Conservation (phyloP, 768 basidiomycete genomes). For the Psilocybe tampanensis region DNA sequence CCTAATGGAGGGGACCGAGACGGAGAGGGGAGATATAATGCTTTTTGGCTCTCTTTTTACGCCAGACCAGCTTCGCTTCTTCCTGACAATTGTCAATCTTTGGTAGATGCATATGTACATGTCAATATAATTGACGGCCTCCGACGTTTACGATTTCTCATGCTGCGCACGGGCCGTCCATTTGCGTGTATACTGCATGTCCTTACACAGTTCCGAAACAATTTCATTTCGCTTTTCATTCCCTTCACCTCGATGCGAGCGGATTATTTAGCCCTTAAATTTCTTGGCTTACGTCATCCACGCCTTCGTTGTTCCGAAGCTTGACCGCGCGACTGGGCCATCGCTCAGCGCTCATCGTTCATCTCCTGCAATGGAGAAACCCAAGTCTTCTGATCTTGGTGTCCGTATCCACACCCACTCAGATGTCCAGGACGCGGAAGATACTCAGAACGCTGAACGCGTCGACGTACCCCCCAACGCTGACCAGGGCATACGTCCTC, state of each 20-base stretch:
- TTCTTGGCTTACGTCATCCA: conserved; percentile 14
- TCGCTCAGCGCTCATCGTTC: background rate
- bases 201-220: background rate
- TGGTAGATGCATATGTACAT: background rate
- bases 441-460: conserved; percentile 26
- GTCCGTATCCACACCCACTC: background rate
- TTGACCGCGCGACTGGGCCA: no score
- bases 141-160: background rate
- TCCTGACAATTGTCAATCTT: conserved; percentile 42
- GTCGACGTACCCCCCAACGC: conserved; percentile 37
- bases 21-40: conserved; percentile 72
- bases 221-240: no score
- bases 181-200: background rate
- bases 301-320: no score
- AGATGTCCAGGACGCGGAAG: conserved; percentile 1
- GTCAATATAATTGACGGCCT: background rate
- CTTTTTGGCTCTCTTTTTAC: conserved; percentile 37
- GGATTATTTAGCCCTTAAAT: no score
- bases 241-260: background rate
- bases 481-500: conserved; percentile 29
- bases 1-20: conserved; percentile 87
- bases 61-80: conserved; percentile 55
- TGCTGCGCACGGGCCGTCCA: conserved; percentile 18
- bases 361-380: background rate
- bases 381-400: background rate